phyloP scores from a whole-genome alignment of 1,139 yeast species.

The Sugiyamaella novakii region DNA sequence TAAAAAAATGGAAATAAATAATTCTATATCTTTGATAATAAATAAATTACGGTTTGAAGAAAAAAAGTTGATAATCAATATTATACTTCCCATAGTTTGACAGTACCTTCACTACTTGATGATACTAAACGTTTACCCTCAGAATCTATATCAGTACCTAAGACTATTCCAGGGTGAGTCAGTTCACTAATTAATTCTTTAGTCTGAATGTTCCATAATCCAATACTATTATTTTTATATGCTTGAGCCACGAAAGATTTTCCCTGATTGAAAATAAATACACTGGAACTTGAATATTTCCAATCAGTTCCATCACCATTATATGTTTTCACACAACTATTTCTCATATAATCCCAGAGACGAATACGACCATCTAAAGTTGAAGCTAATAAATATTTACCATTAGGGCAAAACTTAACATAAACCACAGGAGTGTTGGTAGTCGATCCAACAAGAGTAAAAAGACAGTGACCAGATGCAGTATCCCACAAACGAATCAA shows the following conservation, averaged over 20 bases:
- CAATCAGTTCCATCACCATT: conserved; percentile 37
- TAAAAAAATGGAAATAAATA: no score
- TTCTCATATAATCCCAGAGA: conserved; percentile 63
- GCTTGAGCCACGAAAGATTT: conserved; percentile 61
- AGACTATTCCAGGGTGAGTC: conserved; percentile 44
- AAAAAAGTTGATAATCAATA: conserved; percentile 1
- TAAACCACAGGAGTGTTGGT: conserved; percentile 61
- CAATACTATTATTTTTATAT: conserved; percentile 55
- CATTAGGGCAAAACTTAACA: conserved; percentile 79
- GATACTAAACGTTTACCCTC: conserved; percentile 49
- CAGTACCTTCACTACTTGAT: conserved; percentile 48
- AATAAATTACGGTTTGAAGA: no score
- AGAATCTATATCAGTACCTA: conserved; percentile 35
- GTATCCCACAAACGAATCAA: conserved; percentile 83
- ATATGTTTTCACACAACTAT: conserved; percentile 43
- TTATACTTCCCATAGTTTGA: conserved; percentile 40
- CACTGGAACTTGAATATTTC: conserved; percentile 32
- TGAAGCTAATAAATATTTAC: conserved; percentile 74
- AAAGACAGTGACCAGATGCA: conserved; percentile 85
- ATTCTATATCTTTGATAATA: not conserved
- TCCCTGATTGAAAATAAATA: conserved; percentile 37
- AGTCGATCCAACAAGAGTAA: conserved; percentile 67
- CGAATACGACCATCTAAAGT: conserved; percentile 81
- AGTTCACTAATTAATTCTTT: conserved; percentile 53
- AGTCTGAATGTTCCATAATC: conserved; percentile 76